These are phyloP conservation scores for Tagetes patula DNA, from an alignment of 129 eudicot species.

Conservation along the genomic window DNA sequence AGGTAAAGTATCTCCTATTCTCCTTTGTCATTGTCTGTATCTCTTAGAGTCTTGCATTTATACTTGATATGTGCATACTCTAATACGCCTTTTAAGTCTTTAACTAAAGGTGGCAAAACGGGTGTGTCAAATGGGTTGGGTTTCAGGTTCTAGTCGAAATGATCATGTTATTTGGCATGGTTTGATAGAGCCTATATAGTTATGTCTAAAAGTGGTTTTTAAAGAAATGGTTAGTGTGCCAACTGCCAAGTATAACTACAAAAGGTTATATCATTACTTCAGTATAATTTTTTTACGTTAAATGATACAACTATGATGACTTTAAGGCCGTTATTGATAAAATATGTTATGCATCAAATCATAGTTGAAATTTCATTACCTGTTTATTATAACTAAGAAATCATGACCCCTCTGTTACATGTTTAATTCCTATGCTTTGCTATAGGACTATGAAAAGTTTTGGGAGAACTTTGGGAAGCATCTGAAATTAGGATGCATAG, in stretches of 20 bases:
- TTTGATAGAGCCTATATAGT: neutral
- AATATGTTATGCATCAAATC: neutral
- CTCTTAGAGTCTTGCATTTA: neutral
- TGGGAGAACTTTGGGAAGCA: constrained; percentile 98
- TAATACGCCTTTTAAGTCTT: neutral
- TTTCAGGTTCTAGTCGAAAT: neutral
- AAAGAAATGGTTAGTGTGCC: neutral
- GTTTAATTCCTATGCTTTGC: neutral
- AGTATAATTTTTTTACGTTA: neutral
- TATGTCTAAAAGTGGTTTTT: neutral
- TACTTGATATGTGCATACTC: neutral
- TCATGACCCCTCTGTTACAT: neutral
- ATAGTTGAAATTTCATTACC: neutral
- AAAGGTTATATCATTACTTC: neutral
- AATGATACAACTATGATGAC: neutral
- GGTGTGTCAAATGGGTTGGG: neutral
- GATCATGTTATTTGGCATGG: neutral
- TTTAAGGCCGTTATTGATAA: neutral
- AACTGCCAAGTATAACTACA: neutral
- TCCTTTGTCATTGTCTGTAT: neutral
- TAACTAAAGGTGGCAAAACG: neutral
- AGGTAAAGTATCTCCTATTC: constrained; percentile 42
- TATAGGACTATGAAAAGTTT: constrained; percentile 80
- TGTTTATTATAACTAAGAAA: neutral
- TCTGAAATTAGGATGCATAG: constrained; percentile 85